Evolutionary conservation across 129 eudicot genomes (phyloP).

Genomic region (Saussurea involucrata): DNA sequence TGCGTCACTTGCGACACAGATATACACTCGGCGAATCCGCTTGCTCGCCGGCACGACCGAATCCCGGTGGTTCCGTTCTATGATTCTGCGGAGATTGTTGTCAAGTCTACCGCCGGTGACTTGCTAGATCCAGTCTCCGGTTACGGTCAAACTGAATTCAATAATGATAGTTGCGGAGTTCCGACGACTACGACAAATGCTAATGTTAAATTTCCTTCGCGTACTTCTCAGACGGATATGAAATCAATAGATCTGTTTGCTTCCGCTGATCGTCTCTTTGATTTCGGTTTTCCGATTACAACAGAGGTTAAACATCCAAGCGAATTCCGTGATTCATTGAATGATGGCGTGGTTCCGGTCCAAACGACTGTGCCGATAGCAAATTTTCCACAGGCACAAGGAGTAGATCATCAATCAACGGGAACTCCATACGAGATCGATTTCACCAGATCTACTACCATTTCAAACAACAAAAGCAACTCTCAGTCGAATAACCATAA

Average conservation of each 20-base stretch:
- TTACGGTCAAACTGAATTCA: neutral
- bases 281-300: constrained; percentile 40
- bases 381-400: neutral
- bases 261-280: constrained; percentile 38
- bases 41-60: constrained; percentile 74
- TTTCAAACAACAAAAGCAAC: constrained; percentile 30
- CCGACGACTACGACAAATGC: neutral
- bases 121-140: neutral
- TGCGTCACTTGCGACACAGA: constrained; percentile 75
- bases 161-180: neutral
- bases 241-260: constrained; percentile 42
- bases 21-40: constrained; percentile 75
- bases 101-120: constrained; percentile 30
- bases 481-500: constrained; percentile 46
- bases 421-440: constrained; percentile 50
- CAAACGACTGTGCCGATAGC: constrained; percentile 15
- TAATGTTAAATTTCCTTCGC: neutral
- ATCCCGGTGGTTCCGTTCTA: constrained; percentile 61
- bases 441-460: constrained; percentile 40
- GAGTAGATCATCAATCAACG: constrained; percentile 19
- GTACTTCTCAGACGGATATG: constrained; percentile 28
- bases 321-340: constrained; percentile 21
- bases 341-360: constrained; percentile 63
- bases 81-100: constrained; percentile 44
- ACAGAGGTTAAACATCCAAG: constrained; percentile 7